Evolutionary conservation across 352 stramenopile genomes (phyloP), one percentile per base, ranked within the genome.

Genomic region (Globisporangium okanoganense): DNA sequence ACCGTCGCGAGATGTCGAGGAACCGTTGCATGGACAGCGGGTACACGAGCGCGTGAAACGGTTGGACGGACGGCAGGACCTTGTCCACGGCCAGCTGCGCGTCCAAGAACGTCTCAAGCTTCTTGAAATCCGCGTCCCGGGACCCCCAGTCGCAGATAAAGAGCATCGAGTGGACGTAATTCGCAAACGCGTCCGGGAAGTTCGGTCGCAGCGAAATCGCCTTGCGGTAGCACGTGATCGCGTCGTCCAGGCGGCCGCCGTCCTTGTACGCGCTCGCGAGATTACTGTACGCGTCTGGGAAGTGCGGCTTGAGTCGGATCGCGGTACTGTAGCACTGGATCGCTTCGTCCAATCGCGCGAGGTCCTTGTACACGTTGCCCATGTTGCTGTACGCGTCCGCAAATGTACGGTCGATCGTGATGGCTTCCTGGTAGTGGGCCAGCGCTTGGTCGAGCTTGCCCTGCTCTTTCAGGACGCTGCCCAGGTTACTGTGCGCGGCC

Each of bases 341-440:
- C 8, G 92, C 91, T 45, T 98, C 90, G 8, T 94, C 80, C 0
- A 97, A 68, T 0, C 87, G 81, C 31, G 85, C 79, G 25, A 97
- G 62, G 54, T 98, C 92, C 64, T 97, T 97, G 62, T 97, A 98
- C 29, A 96, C 90, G 66, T 97, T 97, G 61, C 92, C 93, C 78
- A 98, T 95, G 67, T 98, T 98, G 67, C 82, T 96, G 72, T 96
- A 98, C 3, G 92, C 92, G 58, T 97, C 89, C 2, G 90, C 88
- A 70, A 98, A 98, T 25, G 68, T 78, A 7, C 92, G 90, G 53
- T 98, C 91, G 62, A 97, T 97, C 20, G 84, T 82, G 56, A 99
- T 94, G 0, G 94, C 94, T 58, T 98, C 76, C 38, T 97, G 79
- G 69, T 98, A 98, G 63, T 98, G 88, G n/a, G 92, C 87, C 33